These are phyloP conservation scores for Jatropha curcas DNA, from an alignment of 345 rosid genomes.

Conservation along the genomic window DNA sequence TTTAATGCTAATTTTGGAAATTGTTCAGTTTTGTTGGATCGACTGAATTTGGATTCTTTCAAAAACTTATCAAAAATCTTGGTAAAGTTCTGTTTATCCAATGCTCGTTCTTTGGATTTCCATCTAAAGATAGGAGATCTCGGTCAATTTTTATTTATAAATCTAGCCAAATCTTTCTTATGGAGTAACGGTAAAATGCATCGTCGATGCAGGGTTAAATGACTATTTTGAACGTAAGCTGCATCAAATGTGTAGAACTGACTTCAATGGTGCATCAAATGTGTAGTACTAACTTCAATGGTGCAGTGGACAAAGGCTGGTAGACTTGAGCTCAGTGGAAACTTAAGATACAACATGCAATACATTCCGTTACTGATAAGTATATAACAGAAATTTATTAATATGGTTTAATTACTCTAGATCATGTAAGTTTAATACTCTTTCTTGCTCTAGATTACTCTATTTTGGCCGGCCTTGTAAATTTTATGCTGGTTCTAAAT, in stretches of 20 bases:
- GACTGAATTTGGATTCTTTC: not conserved
- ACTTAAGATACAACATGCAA: not conserved
- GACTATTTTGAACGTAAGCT: slow-evolving; percentile 11
- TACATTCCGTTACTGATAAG: slow-evolving; percentile 9
- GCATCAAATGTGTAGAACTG: slow-evolving; percentile 6
- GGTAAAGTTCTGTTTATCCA: not conserved
- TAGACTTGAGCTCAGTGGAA: not conserved
- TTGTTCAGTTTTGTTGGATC: not conserved
- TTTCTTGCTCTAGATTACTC: not conserved
- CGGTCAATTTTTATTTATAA: not conserved
- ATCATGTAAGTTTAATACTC: slow-evolving; percentile 8
- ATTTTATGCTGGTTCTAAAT: not conserved
- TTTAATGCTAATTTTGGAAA: not conserved
- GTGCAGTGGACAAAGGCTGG: slow-evolving; percentile 15
- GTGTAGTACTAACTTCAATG: slow-evolving; percentile 8
- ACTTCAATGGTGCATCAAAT: slow-evolving; percentile 10
- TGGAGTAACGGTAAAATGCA: not conserved
- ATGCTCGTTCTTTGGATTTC: not conserved
- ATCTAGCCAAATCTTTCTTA: not conserved
- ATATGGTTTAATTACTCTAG: slow-evolving; percentile 5
- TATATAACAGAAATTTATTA: slow-evolving; percentile 19
- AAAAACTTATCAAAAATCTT: not conserved
- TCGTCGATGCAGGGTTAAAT: not conserved
- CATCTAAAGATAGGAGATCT: not conserved
- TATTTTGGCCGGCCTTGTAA: not conserved